phyloP scores from a whole-genome alignment of 169 alveolate genomes.

The Cyclospora cayetanensis region DNA sequence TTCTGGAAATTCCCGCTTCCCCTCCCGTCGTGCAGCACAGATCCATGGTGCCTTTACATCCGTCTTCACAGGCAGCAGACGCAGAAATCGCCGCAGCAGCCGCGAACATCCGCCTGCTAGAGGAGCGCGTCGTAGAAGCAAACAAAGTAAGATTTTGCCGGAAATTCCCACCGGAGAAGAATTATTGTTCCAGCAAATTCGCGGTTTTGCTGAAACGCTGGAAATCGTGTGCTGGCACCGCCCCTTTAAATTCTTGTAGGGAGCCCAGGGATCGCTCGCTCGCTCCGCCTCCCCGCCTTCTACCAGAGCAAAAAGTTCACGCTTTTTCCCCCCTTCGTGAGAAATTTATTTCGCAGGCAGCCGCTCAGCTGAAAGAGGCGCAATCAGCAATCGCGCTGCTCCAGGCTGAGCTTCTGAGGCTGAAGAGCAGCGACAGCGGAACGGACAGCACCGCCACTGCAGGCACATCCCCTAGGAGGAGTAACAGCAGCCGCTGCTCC shows the following conservation, averaged over 20 bases:
- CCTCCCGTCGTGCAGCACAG: not conserved
- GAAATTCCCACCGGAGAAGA: not conserved
- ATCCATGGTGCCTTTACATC: not conserved
- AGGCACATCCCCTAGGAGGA: slow-evolving; percentile 16
- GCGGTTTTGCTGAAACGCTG: too few relatives aligned
- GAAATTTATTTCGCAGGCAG: not conserved
- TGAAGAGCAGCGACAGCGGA: not conserved
- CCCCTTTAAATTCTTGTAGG: too few relatives aligned
- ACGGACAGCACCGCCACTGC: not conserved
- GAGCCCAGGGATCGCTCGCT: too few relatives aligned
- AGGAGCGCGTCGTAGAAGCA: slow-evolving; percentile 33
- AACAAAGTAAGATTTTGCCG: not conserved
- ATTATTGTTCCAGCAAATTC: too few relatives aligned
- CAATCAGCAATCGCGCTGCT: slow-evolving; percentile 8
- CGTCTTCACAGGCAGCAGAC: slow-evolving; percentile 6
- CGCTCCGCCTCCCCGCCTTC: too few relatives aligned
- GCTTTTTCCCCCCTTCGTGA: too few relatives aligned
- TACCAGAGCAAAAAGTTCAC: too few relatives aligned
- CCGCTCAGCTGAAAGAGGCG: slow-evolving; percentile 11
- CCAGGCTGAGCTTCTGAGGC: slow-evolving; percentile 13
- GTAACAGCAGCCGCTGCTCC: slow-evolving; percentile 42
- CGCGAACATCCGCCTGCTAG: slow-evolving; percentile 9
- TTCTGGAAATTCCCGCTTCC: too few relatives aligned
- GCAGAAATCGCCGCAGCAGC: slow-evolving; percentile 15
- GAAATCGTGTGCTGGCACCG: too few relatives aligned